A percentile compares a stretch with the other conserved stretches of the same genome.
These are phyloP conservation scores for Penicillium sp. DNA, from an alignment of 2,329 filamentous ascomycete species.

Conservation along the genomic window DNA sequence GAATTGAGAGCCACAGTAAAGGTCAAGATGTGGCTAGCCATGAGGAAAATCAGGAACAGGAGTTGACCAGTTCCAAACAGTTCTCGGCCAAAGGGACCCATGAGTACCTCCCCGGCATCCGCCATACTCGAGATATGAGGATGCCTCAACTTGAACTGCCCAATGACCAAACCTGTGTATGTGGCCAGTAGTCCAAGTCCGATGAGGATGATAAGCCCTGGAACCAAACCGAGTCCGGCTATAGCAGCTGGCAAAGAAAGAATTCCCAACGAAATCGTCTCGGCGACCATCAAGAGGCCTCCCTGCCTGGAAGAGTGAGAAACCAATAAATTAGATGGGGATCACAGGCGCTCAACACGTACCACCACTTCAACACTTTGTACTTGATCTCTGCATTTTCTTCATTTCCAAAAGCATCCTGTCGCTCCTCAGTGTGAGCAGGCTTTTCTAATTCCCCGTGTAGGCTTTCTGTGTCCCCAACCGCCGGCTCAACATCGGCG, in stretches of 20 bases:
- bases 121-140: constrained; percentile 64
- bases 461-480: neutral
- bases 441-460: neutral
- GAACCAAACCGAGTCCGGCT: constrained; percentile 54
- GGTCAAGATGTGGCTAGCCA: constrained; percentile 67
- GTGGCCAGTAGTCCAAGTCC: constrained; percentile 54
- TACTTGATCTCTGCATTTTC: neutral
- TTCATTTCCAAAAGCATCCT: neutral
- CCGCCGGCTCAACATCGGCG: neutral
- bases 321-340: neutral
- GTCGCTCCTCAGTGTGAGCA: neutral
- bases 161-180: constrained; percentile 60
- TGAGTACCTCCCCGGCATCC: constrained; percentile 63
- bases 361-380: neutral
- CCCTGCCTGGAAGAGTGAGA: neutral
- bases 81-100: constrained; percentile 62
- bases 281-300: constrained; percentile 53
- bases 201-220: constrained; percentile 54
- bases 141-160: constrained; percentile 55
- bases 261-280: constrained; percentile 58
- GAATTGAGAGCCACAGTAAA: constrained; percentile 68
- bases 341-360: neutral
- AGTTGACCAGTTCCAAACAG: constrained; percentile 62
- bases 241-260: constrained; percentile 56
- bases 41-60: constrained; percentile 66